These are phyloP conservation scores for Pseudopyrenochaeta lycopersici DNA, from an alignment of 2,329 filamentous ascomycete species.

Conservation along the genomic window DNA sequence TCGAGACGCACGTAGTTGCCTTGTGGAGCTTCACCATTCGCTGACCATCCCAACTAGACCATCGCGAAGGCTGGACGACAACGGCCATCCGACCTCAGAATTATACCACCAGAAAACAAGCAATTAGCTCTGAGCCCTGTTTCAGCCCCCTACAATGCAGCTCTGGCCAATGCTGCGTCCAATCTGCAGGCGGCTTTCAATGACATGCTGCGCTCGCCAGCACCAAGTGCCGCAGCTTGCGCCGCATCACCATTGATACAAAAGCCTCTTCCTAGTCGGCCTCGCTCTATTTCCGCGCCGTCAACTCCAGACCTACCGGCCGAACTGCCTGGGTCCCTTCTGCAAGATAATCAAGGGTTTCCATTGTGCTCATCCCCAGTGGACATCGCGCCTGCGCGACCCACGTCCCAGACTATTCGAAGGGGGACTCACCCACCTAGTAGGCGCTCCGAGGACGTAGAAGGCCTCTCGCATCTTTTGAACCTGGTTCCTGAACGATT, in stretches of 20 bases:
- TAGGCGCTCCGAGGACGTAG: background rate
- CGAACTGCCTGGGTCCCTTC: constrained; percentile 38
- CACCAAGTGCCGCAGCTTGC: constrained; percentile 40
- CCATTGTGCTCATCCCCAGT: constrained; percentile 26
- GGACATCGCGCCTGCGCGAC: constrained; percentile 18
- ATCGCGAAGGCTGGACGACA: constrained; percentile 27
- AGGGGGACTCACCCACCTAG: constrained; percentile 16
- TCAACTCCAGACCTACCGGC: constrained; percentile 47
- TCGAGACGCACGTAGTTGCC: constrained; percentile 26
- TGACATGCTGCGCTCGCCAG: constrained; percentile 54
- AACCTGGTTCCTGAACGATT: constrained; percentile 19
- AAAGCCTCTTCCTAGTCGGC: constrained; percentile 48
- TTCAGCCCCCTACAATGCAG: constrained; percentile 39
- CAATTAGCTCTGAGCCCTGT: constrained; percentile 32
- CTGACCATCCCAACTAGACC: constrained; percentile 38
- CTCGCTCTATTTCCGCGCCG: constrained; percentile 52
- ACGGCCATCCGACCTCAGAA: constrained; percentile 42
- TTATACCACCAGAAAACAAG: constrained; percentile 33
- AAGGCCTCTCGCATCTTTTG: background rate
- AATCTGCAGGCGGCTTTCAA: constrained; percentile 53
- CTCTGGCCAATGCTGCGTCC: constrained; percentile 38
- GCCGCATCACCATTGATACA: constrained; percentile 40
- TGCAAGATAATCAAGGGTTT: constrained; percentile 47
- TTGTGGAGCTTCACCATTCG: constrained; percentile 45
- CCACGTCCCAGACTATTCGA: constrained; percentile 16